Conservation (phyloP, 83 land plant species). For the Thuja plicata region DNA sequence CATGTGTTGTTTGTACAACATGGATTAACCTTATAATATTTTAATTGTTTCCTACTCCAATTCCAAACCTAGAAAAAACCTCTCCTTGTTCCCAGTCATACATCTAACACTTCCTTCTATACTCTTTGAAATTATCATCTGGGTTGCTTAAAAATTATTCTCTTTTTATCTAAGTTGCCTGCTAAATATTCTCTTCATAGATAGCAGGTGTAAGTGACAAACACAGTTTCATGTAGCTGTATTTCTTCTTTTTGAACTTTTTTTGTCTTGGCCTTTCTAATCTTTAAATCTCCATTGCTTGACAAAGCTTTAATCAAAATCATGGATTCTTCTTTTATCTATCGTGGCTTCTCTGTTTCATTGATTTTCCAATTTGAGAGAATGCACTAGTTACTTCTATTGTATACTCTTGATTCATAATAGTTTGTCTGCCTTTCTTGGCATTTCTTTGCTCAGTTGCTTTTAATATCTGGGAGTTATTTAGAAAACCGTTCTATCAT, state of each 20-base stretch:
- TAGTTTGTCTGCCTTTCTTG: not conserved
- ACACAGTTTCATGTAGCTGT: not conserved
- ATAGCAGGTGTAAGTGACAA: not conserved
- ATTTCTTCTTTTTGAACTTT: too few relatives aligned
- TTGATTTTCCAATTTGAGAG: not conserved
- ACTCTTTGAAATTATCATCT: not conserved
- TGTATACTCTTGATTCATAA: not conserved
- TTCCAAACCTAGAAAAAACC: not conserved
- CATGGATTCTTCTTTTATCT: not conserved
- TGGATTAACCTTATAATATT: not conserved
- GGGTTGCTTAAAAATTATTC: not conserved
- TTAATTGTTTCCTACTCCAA: not conserved
- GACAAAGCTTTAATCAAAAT: not conserved
- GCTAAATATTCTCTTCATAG: not conserved
- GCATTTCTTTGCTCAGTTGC: not conserved
- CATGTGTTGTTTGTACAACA: not conserved
- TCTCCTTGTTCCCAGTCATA: not conserved
- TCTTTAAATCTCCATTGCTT: too few relatives aligned
- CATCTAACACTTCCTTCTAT: not conserved
- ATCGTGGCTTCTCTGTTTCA: not conserved
- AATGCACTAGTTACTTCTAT: not conserved
- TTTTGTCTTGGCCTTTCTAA: too few relatives aligned
- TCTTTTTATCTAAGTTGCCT: not conserved
- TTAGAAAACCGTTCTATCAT: not conserved
- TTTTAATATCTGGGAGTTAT: too few relatives aligned